Conservation (phyloP, 2,329 filamentous ascomycete genomes). For the Cordyceps farinosa region DNA sequence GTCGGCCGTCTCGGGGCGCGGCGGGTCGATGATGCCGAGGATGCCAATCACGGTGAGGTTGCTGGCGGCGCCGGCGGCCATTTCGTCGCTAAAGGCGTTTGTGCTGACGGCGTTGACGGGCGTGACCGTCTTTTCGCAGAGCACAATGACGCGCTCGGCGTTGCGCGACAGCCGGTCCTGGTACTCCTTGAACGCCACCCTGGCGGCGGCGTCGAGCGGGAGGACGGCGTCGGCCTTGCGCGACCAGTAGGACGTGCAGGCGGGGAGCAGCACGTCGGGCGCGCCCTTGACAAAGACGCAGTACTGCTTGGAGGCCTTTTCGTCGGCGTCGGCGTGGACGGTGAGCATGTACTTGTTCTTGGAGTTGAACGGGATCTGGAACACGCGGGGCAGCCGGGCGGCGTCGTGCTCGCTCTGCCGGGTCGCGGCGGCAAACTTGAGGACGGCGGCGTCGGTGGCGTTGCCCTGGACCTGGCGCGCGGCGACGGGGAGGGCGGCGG, state of each 20-base stretch:
- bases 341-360: slow-evolving; percentile 51
- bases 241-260: slow-evolving; percentile 36
- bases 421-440: slow-evolving; percentile 35
- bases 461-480: slow-evolving; percentile 39
- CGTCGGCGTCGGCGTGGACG: slow-evolving; percentile 28
- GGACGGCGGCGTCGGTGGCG: slow-evolving; percentile 41
- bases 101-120: slow-evolving; percentile 31
- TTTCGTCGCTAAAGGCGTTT: slow-evolving; percentile 50
- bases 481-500: slow-evolving; percentile 32
- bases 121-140: slow-evolving; percentile 37
- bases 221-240: slow-evolving; percentile 28
- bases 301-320: slow-evolving; percentile 30
- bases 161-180: slow-evolving; percentile 40
- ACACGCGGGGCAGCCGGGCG: slow-evolving; percentile 27
- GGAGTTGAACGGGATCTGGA: slow-evolving; percentile 47
- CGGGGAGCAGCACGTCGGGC: slow-evolving; percentile 46
- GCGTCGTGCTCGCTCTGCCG: slow-evolving; percentile 21
- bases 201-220: slow-evolving; percentile 33
- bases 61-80: slow-evolving; percentile 36
- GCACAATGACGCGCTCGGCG: slow-evolving; percentile 42
- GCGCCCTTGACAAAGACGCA: slow-evolving; percentile 51
- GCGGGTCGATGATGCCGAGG: slow-evolving; percentile 48
- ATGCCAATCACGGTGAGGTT: slow-evolving; percentile 49
- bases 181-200: slow-evolving; percentile 32
- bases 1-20: slow-evolving; percentile 40